Evolutionary conservation across 768 basidiomycete genomes (phyloP), one percentile per base, ranked within the genome.

Genomic region (Boletus barrowsii): DNA sequence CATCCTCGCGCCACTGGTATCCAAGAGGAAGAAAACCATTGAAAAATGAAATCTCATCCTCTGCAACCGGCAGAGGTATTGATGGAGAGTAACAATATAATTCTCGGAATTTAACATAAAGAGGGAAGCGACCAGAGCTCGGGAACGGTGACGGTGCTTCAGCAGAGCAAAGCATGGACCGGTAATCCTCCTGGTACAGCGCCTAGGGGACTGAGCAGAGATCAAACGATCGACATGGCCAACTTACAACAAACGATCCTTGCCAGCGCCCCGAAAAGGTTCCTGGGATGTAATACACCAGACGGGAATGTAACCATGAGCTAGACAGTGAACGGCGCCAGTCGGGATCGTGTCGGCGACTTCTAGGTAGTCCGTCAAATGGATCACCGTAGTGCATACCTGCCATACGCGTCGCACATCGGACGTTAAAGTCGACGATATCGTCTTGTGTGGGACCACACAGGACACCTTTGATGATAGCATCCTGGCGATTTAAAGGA

Each of bases 31-130:
- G 60, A 74, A 80, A 82, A 10, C 75, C 77, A 53, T 79, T 78
- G 20, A 62, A 62, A 35, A 72, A 73, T 1, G 74, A 76, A 50
- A 72, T 67, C 20, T 63, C 64, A 5, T 68, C 64, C n/a, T 71
- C 65, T 22, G 68, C 66, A 35, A 62, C 51, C 4, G 78, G 77
- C 18, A 78, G 62, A 42, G 72, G 65, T 7, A 58, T 54, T 17
- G 64, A 62, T 5, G 65, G 60, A 41, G 73, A 67, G 57, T 67
- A 74, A 43, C 69, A 75, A 56, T 75, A 79, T 48, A 82, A 73
- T 55, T 83, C 82, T 56, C 75, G 73, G 26, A 83, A 68, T 3
- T 68, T 71, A 51, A 81, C 64, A 58, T 79, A 82, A 29, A 82
- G 66, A 11, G 83, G 80, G 42, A 68, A 74, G 44, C 79, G 72